Percentiles rank a stretch among this genome's conserved stretches.
Conservation (phyloP, 208 protist species). For the Leishmania turanica region DNA sequence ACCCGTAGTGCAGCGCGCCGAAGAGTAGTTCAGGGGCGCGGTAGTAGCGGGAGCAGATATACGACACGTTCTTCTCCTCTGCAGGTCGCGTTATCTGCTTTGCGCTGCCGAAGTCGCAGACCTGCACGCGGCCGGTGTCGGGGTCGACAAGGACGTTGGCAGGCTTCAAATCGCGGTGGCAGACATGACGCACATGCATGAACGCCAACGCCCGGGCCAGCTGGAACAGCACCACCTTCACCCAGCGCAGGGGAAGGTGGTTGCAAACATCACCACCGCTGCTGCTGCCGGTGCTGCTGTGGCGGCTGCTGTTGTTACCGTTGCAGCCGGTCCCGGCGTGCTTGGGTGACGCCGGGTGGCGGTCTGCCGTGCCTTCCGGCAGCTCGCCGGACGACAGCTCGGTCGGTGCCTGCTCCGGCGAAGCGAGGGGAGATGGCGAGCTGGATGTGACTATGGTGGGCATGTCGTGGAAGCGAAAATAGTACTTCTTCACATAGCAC, state of each 20-base stretch:
- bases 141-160: constrained; percentile 87
- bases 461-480: constrained; percentile 57
- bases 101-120: constrained; percentile 93
- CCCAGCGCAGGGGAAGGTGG: constrained; percentile 32
- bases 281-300: not conserved
- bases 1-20: constrained; percentile 86
- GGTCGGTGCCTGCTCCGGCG: not conserved
- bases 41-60: constrained; percentile 96
- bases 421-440: not conserved
- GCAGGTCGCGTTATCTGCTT: constrained; percentile 61
- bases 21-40: constrained; percentile 95
- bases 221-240: constrained; percentile 96
- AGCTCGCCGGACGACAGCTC: not conserved
- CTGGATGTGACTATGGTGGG: constrained; percentile 6
- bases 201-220: constrained; percentile 96
- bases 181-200: constrained; percentile 72
- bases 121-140: constrained; percentile 66
- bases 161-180: constrained; percentile 93
- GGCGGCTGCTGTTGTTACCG: not conserved
- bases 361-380: not conserved
- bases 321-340: not conserved
- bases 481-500: constrained; percentile 91
- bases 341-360: constrained; percentile 4
- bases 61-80: constrained; percentile 79
- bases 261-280: not conserved